phyloP scores from a whole-genome alignment of 176 grass and related monocot genomes.

The Pharus latifolius region DNA sequence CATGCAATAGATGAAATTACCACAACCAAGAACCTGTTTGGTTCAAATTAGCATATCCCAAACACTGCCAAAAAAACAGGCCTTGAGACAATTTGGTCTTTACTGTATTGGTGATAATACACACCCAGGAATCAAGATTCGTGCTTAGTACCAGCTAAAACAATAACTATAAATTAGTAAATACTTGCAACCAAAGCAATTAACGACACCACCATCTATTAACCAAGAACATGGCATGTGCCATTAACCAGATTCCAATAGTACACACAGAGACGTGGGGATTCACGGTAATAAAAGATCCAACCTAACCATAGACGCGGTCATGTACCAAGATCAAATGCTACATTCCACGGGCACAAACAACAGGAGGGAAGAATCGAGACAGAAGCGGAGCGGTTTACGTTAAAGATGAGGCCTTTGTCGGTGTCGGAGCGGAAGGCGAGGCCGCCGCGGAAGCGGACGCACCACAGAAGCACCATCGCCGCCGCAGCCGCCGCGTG shows the following conservation, averaged over 20 bases:
- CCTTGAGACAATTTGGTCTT: too few species aligned
- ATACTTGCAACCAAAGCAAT: not conserved
- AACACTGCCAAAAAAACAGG: too few species aligned
- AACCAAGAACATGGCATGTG: not conserved
- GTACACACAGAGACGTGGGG: not conserved
- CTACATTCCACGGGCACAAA: not conserved
- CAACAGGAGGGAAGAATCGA: not conserved
- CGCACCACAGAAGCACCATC: conserved; percentile 73
- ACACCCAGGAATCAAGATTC: not conserved
- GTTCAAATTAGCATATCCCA: too few species aligned
- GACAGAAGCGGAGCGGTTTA: not conserved
- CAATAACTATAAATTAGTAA: not conserved
- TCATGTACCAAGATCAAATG: not conserved
- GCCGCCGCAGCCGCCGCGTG: conserved; percentile 30
- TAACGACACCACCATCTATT: not conserved
- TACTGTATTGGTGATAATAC: too few species aligned
- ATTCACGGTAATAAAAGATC: not conserved
- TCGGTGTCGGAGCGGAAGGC: conserved; percentile 38
- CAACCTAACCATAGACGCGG: not conserved
- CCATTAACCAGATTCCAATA: not conserved
- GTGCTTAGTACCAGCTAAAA: not conserved
- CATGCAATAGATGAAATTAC: too few species aligned
- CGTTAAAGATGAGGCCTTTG: conserved; percentile 36
- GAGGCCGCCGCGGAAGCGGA: conserved; percentile 69
- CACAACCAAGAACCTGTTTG: too few species aligned